Conservation (phyloP, 2,329 filamentous ascomycete genomes). For the Gnomoniopsis smithogilvyi region DNA sequence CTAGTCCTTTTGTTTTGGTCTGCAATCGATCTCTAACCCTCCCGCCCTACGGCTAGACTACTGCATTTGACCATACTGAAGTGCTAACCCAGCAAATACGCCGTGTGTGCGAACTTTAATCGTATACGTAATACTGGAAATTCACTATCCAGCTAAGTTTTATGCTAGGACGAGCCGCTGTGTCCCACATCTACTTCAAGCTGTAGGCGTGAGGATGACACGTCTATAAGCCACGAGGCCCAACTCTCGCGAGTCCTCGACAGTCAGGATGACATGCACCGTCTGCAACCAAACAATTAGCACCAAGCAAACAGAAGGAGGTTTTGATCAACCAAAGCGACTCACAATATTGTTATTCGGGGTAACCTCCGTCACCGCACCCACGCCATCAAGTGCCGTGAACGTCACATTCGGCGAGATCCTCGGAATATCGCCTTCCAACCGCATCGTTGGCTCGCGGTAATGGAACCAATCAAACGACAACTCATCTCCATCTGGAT, state of each 20-base stretch:
- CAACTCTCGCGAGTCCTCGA: neutral
- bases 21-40: no score
- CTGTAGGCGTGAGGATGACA: neutral
- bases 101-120: no score
- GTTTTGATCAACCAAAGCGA: neutral
- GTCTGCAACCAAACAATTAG: neutral
- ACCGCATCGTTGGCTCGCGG: constrained; percentile 5
- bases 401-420: neutral
- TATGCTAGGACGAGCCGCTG: neutral
- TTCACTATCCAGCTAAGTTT: no score
- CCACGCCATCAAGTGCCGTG: neutral
- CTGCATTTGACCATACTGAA: no score
- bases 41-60: no score
- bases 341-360: neutral
- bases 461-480: constrained; percentile 21
- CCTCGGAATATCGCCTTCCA: neutral
- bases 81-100: no score
- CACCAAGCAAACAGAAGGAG: neutral
- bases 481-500: constrained; percentile 19
- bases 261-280: neutral
- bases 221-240: neutral
- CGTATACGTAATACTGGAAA: no score
- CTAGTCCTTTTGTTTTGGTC: no score
- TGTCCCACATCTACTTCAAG: neutral
- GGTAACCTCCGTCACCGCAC: neutral